Conservation (phyloP, 2,329 filamentous ascomycete genomes). For the Cladosporium halotolerans region DNA sequence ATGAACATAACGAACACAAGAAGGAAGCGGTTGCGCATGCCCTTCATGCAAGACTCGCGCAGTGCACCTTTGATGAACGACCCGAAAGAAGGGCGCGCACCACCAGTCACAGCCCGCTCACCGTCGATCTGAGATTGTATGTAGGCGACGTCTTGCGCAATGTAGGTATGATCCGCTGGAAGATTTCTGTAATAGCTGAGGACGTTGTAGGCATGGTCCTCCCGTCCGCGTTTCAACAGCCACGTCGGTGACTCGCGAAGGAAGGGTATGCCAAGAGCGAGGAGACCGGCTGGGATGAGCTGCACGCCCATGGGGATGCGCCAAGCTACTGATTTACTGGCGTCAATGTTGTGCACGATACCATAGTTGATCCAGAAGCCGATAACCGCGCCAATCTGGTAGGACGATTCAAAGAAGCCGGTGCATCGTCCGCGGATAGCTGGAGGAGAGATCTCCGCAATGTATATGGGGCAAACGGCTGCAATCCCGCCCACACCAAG, state of each 20-base stretch:
- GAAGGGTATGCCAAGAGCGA: slow-evolving; percentile 26
- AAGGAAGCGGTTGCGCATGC: slow-evolving; percentile 37
- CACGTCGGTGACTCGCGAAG: slow-evolving; percentile 30
- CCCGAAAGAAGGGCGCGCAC: slow-evolving; percentile 24
- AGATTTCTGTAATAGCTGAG: slow-evolving; percentile 20
- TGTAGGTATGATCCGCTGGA: slow-evolving; percentile 18
- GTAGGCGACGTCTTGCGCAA: slow-evolving; percentile 28
- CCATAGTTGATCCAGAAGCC: slow-evolving; percentile 35
- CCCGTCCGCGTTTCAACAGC: slow-evolving; percentile 22
- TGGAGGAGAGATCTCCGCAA: slow-evolving; percentile 29
- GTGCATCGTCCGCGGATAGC: slow-evolving; percentile 32
- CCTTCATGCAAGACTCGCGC: slow-evolving; percentile 27
- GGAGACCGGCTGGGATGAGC: slow-evolving; percentile 29
- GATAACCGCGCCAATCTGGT: slow-evolving; percentile 30
- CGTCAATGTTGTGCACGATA: slow-evolving; percentile 25
- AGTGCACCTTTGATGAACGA: slow-evolving; percentile 28
- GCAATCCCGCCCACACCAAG: slow-evolving; percentile 30
- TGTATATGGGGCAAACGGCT: slow-evolving; percentile 31
- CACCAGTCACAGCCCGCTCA: slow-evolving; percentile 26
- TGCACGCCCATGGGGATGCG: slow-evolving; percentile 29
- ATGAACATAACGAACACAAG: slow-evolving; percentile 36
- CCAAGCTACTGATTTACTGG: slow-evolving; percentile 20
- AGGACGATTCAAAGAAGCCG: slow-evolving; percentile 29
- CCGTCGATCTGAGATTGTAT: slow-evolving; percentile 29
- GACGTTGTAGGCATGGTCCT: slow-evolving; percentile 15